Percentiles rank a stretch among this genome's conserved stretches.
Conservation (phyloP, 2,329 filamentous ascomycete species). For the Beauveria caledonica region DNA sequence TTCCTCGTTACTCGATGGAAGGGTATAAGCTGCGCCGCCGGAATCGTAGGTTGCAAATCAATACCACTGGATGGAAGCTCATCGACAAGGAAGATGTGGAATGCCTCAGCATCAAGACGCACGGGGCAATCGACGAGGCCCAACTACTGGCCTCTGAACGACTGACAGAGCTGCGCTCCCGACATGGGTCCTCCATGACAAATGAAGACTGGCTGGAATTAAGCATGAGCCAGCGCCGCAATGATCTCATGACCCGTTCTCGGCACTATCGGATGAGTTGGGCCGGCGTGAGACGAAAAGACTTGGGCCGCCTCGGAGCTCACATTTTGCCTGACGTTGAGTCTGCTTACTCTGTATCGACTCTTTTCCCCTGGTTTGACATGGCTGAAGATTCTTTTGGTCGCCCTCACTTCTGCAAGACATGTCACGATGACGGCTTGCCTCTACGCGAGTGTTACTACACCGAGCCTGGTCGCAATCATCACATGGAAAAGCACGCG, state of each 20-base stretch:
- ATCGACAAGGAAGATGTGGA: neutral
- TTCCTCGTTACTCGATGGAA: neutral
- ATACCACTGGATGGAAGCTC: neutral
- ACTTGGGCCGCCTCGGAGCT: neutral
- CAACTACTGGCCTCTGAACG: neutral
- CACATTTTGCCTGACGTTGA: neutral
- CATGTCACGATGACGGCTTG: neutral
- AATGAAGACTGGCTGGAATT: neutral
- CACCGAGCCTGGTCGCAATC: fast-evolving
- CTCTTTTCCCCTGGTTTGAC: neutral
- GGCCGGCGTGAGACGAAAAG: too few species aligned
- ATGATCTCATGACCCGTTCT: too few species aligned
- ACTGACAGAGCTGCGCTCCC: neutral
- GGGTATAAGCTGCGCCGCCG: fast-evolving
- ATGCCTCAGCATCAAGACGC: neutral
- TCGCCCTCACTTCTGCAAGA: neutral
- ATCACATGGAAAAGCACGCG: neutral
- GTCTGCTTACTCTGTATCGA: neutral
- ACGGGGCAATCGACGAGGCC: neutral
- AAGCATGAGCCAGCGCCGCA: neutral
- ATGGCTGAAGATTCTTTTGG: neutral
- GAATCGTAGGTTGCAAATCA: neutral
- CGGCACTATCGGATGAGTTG: too few species aligned
- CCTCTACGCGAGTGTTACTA: neutral
- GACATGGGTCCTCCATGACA: too few species aligned